Evolutionary conservation across 768 basidiomycete genomes (phyloP).

Genomic region (Pholiota conissans): DNA sequence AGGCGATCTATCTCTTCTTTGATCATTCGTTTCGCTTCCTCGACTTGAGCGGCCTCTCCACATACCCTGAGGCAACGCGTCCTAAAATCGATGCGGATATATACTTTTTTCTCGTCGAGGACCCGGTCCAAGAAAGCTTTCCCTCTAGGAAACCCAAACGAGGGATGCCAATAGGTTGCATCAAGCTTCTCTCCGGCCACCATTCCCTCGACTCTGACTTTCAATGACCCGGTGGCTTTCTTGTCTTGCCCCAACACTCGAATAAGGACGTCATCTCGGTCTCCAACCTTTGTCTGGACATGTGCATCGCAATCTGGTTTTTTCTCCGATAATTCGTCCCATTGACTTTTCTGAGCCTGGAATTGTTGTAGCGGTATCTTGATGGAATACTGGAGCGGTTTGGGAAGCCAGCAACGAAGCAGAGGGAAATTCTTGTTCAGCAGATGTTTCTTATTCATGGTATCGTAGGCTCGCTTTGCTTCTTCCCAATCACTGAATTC

Average conservation of each 20-base stretch:
- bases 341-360: constrained; percentile 46
- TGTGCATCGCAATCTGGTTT: constrained; percentile 27
- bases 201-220: constrained; percentile 59
- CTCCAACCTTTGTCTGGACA: constrained; percentile 22
- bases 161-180: constrained; percentile 48
- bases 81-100: constrained; percentile 47
- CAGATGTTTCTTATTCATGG: constrained; percentile 29
- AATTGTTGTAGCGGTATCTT: constrained; percentile 49
- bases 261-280: constrained; percentile 33
- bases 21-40: constrained; percentile 45
- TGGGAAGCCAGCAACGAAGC: constrained; percentile 43
- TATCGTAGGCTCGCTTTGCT: constrained; percentile 39
- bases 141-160: constrained; percentile 29
- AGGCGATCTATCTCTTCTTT: constrained; percentile 47
- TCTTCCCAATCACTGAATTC: constrained; percentile 51
- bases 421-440: constrained; percentile 22
- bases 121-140: constrained; percentile 32
- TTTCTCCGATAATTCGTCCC: constrained; percentile 45
- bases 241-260: constrained; percentile 52
- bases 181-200: constrained; percentile 49
- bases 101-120: constrained; percentile 33
- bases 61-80: constrained; percentile 44
- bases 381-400: constrained; percentile 52
- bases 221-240: constrained; percentile 53
- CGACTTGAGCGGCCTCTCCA: constrained; percentile 38